These are phyloP conservation scores for Ophiocordyceps camponoti-saundersi DNA, from an alignment of 2,329 filamentous ascomycete genomes.

Conservation along the genomic window DNA sequence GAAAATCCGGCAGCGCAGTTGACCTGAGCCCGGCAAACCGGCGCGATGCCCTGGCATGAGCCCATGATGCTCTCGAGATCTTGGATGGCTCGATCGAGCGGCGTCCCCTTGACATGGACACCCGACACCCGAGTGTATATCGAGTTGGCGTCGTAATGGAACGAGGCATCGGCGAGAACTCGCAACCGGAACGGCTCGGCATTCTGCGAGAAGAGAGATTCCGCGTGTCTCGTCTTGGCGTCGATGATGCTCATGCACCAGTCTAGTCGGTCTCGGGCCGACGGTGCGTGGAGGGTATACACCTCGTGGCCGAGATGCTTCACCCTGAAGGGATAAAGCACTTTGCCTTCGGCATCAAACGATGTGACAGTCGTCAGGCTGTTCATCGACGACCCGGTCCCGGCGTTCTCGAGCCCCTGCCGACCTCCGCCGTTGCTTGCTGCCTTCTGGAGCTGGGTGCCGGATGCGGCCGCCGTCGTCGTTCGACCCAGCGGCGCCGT, in stretches of 20 bases:
- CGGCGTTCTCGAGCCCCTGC: conserved; percentile 48
- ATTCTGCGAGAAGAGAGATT: conserved; percentile 77
- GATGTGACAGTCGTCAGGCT: conserved; percentile 29
- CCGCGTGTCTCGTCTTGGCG: conserved; percentile 85
- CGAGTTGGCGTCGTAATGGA: conserved; percentile 55
- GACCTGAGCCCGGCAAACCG: conserved; percentile 71
- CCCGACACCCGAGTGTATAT: conserved; percentile 41
- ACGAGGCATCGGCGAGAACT: conserved; percentile 83
- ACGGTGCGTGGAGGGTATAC: conserved; percentile 77
- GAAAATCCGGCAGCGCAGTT: conserved; percentile 89
- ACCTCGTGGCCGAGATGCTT: conserved; percentile 91
- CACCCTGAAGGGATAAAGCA: conserved; percentile 85
- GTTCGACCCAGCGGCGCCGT: conserved; percentile 42
- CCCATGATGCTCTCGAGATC: conserved; percentile 74
- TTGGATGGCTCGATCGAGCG: conserved; percentile 75
- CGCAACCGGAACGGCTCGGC: conserved; percentile 87
- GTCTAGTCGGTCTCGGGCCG: conserved; percentile 56
- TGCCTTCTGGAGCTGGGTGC: conserved; percentile 40
- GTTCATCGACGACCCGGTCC: conserved; percentile 48
- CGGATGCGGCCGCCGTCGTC: conserved; percentile 42
- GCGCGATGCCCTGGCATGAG: conserved; percentile 48
- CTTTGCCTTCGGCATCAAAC: conserved; percentile 62
- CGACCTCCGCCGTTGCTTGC: conserved; percentile 31
- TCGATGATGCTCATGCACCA: conserved; percentile 93
- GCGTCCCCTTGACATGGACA: conserved; percentile 76